These are phyloP conservation scores for Starmerella floris DNA, from an alignment of 805 yeast species.

Conservation along the genomic window DNA sequence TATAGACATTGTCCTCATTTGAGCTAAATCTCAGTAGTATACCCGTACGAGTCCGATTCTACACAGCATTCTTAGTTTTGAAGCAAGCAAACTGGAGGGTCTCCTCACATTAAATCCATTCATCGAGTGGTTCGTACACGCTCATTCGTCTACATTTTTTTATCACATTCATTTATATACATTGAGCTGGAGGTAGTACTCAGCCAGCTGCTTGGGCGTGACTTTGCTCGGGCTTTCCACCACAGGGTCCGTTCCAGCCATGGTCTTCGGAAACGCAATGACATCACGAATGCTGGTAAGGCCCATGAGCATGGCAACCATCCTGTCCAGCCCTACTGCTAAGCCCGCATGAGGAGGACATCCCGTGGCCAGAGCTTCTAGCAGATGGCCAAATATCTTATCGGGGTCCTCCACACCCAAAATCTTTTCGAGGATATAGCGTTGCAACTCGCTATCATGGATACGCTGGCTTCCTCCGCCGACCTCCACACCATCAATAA, in stretches of 20 bases:
- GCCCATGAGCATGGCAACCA: conserved; percentile 82
- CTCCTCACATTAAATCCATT: no score
- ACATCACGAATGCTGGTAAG: conserved; percentile 74
- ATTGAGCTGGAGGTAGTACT: conserved; percentile 43
- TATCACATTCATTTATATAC: no score
- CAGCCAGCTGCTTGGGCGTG: conserved; percentile 32
- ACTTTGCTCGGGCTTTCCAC: conserved; percentile 75
- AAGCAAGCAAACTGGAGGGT: no score
- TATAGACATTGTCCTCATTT: no score
- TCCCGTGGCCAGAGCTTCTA: conserved; percentile 71
- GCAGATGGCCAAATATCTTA: conserved; percentile 67
- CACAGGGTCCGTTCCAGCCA: conserved; percentile 74
- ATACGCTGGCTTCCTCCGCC: conserved; percentile 97
- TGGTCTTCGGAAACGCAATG: conserved; percentile 89
- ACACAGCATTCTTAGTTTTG: no score
- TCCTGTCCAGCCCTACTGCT: conserved; percentile 87
- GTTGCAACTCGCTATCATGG: conserved; percentile 72
- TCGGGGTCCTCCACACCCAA: conserved; percentile 47
- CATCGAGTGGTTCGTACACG: no score
- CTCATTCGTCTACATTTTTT: no score
- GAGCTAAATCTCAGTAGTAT: no score
- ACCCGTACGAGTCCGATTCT: no score
- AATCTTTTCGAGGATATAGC: conserved; percentile 51
- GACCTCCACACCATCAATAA: conserved; percentile 83
- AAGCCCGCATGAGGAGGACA: conserved; percentile 99